phyloP scores from a whole-genome alignment of 306 rosid species.

The Malus domestica region ASM211411v1 NC_041805.1:24513501-24514000 shows the following conservation, averaged over 20 bases:
- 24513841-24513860: background rate
- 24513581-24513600: background rate
- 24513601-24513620: background rate
- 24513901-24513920: too few relatives aligned
- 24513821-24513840: background rate
- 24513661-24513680: background rate
- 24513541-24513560: too few relatives aligned
- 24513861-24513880: too few relatives aligned
- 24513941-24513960: too few relatives aligned
- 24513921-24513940: too few relatives aligned
- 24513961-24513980: too few relatives aligned
- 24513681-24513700: background rate
- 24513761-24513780: background rate
- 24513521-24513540: too few relatives aligned
- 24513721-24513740: background rate
- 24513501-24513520: too few relatives aligned
- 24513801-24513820: background rate
- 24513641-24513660: background rate
- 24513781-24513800: background rate
- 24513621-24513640: background rate
- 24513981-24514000: too few relatives aligned
- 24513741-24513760: background rate
- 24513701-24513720: background rate
- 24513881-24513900: too few relatives aligned
- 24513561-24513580: too few relatives aligned